Evolutionary conservation across 495 filamentous ascomycete species (phyloP), one percentile per base, ranked within the genome.

Genomic region (Pyrenula aspistea): DNA sequence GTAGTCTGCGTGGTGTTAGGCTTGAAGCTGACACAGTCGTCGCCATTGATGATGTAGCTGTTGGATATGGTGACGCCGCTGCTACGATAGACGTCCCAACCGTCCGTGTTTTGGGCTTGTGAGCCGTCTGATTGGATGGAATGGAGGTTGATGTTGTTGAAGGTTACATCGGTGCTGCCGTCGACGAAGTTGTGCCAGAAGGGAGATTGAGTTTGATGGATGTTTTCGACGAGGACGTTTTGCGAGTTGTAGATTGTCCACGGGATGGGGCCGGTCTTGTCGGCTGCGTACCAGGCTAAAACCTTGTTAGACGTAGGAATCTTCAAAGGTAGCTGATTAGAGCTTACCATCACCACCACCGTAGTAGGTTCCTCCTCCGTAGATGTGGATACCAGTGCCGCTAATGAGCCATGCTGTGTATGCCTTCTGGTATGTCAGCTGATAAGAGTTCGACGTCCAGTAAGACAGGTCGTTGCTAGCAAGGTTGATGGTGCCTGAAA

Each of bases 1-100:
- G 88, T 69, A 55, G 88, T 82, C 55, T 88, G 74, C n/a, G 83
- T 87, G 65, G 76, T 83, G 66, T 88, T 88, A 1, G 85, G 85
- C 66, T 89, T 88, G 76, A 88, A 87, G 11, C 82, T 82, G n/a
- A 88, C 84, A 58, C 84, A 88, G 63, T 88, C 31, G 60, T 89
- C 84, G 22, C 82, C 82, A 55, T 88, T 88, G 62, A 83, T 73
- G 55, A 89, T 77, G 20, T 77, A 71, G 1, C 80, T 84, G 65
- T 89, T 79, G 61, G 87, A 83, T 47, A 88, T 86, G 1, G 82
- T 77, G 55, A 85, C 77, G 42, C 80, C 79, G 0, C 67, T 65
- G 10, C 77, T 82, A 11, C 83, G 77, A 63, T 87, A 88, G 2
- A 80, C 80, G 62, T 87, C 85, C 31, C 31, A 42, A 15, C 31